phyloP scores from a whole-genome alignment of 1,284 basidiomycete species.

The Irpex lacteus region DNA sequence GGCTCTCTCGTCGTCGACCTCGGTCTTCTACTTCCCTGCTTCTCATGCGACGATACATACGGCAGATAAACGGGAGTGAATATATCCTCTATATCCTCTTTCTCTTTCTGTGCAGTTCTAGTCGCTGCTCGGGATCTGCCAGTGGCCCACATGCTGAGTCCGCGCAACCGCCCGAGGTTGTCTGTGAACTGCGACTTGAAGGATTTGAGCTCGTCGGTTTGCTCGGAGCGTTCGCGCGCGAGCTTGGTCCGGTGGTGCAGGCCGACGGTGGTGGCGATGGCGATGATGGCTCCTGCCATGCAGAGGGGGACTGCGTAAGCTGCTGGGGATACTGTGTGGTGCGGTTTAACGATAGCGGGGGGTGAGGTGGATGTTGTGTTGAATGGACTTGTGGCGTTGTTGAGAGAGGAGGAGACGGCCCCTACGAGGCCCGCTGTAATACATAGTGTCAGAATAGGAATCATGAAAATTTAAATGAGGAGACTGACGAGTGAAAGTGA shows the following conservation, averaged over 20 bases:
- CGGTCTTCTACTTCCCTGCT: slow-evolving; percentile 9
- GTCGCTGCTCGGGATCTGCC: background rate
- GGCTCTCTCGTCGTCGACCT: slow-evolving; percentile 22
- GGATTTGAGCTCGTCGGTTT: slow-evolving; percentile 13
- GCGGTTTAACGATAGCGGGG: slow-evolving; percentile 23
- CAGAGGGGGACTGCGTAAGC: slow-evolving; percentile 46
- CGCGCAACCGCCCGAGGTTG: slow-evolving; percentile 9
- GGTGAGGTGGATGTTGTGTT: background rate
- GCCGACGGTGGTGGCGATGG: slow-evolving; percentile 33
- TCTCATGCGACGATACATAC: background rate
- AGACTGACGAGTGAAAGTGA: slow-evolving; percentile 39
- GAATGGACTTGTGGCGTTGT: slow-evolving; percentile 6
- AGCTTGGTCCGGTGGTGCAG: slow-evolving; percentile 28
- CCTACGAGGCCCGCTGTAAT: background rate
- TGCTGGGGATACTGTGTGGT: slow-evolving; percentile 33
- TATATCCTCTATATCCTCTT: slow-evolving; percentile 3
- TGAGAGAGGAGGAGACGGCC: slow-evolving; percentile 9
- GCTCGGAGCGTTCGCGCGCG: slow-evolving; percentile 21
- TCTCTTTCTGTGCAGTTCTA: background rate
- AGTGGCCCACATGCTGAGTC: slow-evolving; percentile 6
- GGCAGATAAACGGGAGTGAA: slow-evolving; percentile 13
- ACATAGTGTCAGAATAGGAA: no score
- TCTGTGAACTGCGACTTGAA: slow-evolving; percentile 15
- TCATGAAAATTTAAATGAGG: no score
- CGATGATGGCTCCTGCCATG: slow-evolving; percentile 37